A percentile compares a stretch with the other conserved stretches of the same genome.
Conservation (phyloP, 768 basidiomycete genomes). For the Pleurotus giganteus region DNA sequence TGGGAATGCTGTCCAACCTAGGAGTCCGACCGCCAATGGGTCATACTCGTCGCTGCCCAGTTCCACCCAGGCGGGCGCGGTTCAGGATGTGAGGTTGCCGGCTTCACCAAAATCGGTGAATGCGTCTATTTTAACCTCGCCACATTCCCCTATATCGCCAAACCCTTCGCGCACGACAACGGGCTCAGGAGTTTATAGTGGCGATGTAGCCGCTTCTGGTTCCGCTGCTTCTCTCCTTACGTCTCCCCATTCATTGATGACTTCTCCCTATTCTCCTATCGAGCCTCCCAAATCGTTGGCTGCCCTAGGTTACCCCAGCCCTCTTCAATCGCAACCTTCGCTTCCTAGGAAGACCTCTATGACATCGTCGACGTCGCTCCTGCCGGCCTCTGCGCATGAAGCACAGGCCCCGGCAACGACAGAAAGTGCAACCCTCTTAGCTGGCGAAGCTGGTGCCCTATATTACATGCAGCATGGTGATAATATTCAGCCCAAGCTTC, state of each 20-base stretch:
- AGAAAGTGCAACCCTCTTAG: constrained; percentile 35
- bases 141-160: constrained; percentile 21
- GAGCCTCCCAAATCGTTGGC: not conserved
- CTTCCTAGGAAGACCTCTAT: constrained; percentile 20
- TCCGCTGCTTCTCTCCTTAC: constrained; percentile 24
- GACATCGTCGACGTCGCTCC: constrained; percentile 14
- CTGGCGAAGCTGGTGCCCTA: constrained; percentile 59
- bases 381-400: constrained; percentile 14
- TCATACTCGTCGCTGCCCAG: not conserved
- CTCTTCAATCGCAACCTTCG: constrained; percentile 7
- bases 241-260: constrained; percentile 34
- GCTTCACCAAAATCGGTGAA: constrained; percentile 11
- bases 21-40: not conserved
- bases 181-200: not conserved
- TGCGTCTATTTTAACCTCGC: constrained; percentile 32
- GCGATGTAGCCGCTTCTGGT: constrained; percentile 5
- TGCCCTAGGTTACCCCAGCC: not conserved
- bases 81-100: not conserved
- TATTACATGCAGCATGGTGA: constrained; percentile 68
- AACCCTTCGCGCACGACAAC: not conserved
- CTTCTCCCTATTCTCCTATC: constrained; percentile 6
- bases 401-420: constrained; percentile 13
- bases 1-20: not conserved
- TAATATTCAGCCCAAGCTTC: constrained; percentile 12
- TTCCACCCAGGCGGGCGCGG: not conserved